phyloP scores from a whole-genome alignment of 768 basidiomycete species.

The Rhodotorula graminis region DNA sequence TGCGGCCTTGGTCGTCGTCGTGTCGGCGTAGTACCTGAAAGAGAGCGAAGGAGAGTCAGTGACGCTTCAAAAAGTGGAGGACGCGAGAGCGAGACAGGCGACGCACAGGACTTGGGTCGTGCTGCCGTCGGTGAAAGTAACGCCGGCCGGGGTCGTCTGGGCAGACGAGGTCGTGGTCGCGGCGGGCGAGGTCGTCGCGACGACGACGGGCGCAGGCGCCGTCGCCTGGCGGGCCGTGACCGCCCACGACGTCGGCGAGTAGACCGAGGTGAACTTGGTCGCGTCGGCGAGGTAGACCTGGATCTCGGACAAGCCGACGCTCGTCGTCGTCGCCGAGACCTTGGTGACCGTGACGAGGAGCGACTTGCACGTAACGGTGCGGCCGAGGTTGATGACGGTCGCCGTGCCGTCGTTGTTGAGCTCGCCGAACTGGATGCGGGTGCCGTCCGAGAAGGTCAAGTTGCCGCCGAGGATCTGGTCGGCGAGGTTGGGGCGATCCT shows the following conservation, averaged over 20 bases:
- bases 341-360: slow-evolving; percentile 13
- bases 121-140: background rate
- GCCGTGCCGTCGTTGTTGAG: slow-evolving; percentile 26
- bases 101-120: background rate
- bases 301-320: slow-evolving; percentile 20
- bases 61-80: too few species aligned
- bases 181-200: background rate
- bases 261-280: slow-evolving; percentile 2
- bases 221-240: background rate
- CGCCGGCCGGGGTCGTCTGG: background rate
- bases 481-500: slow-evolving; percentile 28
- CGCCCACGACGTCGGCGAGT: background rate
- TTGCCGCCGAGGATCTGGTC: slow-evolving; percentile 27
- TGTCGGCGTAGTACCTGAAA: background rate
- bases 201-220: too few species aligned
- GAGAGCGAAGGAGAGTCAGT: background rate
- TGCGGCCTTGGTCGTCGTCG: background rate
- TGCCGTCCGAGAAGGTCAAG: slow-evolving; percentile 24
- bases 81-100: too few species aligned
- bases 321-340: slow-evolving; percentile 12
- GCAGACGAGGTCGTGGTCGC: background rate
- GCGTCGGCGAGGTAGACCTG: slow-evolving; percentile 13
- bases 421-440: slow-evolving; percentile 5
- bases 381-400: slow-evolving; percentile 15
- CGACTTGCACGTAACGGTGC: background rate